These are phyloP conservation scores for Achaetomium macrosporum DNA, from an alignment of 2,329 filamentous ascomycete species.

Conservation along the genomic window DNA sequence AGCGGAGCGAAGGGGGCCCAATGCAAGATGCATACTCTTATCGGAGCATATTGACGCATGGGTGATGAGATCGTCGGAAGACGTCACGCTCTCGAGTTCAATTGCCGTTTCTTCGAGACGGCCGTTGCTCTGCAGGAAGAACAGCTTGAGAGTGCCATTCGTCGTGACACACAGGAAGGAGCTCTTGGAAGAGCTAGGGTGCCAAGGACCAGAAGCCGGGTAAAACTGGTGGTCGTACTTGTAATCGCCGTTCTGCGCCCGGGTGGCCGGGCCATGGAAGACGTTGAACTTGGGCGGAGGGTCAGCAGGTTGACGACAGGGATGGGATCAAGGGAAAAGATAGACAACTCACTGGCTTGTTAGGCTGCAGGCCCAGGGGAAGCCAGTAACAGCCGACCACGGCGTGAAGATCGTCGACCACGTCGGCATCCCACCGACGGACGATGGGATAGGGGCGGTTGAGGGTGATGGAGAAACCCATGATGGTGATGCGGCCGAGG, in stretches of 20 bases:
- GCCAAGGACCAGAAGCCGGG: constrained; percentile 63
- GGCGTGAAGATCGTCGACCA: constrained; percentile 66
- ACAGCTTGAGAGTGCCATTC: constrained; percentile 65
- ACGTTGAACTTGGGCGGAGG: constrained; percentile 37
- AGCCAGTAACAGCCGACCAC: constrained; percentile 88
- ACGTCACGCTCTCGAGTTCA: constrained; percentile 68
- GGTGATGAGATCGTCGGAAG: constrained; percentile 69
- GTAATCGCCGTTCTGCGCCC: constrained; percentile 56
- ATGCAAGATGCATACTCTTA: constrained; percentile 49
- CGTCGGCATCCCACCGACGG: constrained; percentile 60
- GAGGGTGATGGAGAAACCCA: constrained; percentile 64
- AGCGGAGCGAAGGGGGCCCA: no score
- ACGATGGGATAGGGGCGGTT: constrained; percentile 60
- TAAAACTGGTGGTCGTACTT: constrained; percentile 62
- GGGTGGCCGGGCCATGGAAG: constrained; percentile 57
- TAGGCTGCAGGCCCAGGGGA: constrained; percentile 43
- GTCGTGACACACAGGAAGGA: constrained; percentile 72
- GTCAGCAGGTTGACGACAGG: neutral
- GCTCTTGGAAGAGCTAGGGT: constrained; percentile 64
- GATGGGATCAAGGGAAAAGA: neutral
- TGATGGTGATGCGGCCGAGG: constrained; percentile 68
- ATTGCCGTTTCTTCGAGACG: constrained; percentile 65
- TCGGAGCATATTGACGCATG: constrained; percentile 73
- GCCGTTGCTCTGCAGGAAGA: constrained; percentile 69
- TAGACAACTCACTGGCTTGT: constrained; percentile 34